Base-by-base conservation (phyloP, 2,329 filamentous ascomycete species). In the Fusarium sublunatum region DNA sequence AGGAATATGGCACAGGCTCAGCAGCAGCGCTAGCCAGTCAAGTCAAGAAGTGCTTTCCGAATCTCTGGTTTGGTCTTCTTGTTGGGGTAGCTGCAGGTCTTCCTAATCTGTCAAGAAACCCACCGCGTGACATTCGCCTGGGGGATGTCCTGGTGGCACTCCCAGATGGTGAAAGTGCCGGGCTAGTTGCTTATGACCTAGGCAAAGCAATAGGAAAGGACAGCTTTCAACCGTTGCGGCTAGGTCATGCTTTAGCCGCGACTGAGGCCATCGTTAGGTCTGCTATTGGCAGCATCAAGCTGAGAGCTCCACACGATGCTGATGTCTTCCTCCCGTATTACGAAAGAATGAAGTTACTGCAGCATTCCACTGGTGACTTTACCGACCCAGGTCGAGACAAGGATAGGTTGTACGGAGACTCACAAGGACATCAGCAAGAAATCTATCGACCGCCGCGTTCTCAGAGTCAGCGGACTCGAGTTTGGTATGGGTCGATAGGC, bases 11-110 rank as follows among this genome's bases (percentile, higher is more conserved):
- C 10, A 76, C 65, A 1, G 72, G 67, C 4, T 75, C 75, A 2
- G 73, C 75, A 1, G 72, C 73, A 0, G 72, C 72, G 6, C 67
- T 78, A 1, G 74, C 73, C 1, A 70, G 70, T 31, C 74, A 78
- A 36, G 61, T 77, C 8, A 76, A 73, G 50, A 71, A 42, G 15
- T 72, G 66, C 38, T 77, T 77, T 25, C 73, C 71, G 0, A 76
- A 76, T 46, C 63, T 79, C 13, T 74, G 73, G 69, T 76, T 78
- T 41, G 74, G 74, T 4, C 61, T 79, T 2, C 63, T 78, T 4
- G 74, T 78, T 11, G 76, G 76, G 26, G 68, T 79, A 10, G 76
- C 74, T 7, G 72, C 74, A 1, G 76, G 75, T 0, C 68, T 78
- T 4, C 76, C 75, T 0, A 65, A 72, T 24, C 59, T 75, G 7